A percentile compares a stretch with the other conserved stretches of the same genome.
Conservation (phyloP, 2,329 filamentous ascomycete genomes). For the Sclerotinia subarctica region DNA sequence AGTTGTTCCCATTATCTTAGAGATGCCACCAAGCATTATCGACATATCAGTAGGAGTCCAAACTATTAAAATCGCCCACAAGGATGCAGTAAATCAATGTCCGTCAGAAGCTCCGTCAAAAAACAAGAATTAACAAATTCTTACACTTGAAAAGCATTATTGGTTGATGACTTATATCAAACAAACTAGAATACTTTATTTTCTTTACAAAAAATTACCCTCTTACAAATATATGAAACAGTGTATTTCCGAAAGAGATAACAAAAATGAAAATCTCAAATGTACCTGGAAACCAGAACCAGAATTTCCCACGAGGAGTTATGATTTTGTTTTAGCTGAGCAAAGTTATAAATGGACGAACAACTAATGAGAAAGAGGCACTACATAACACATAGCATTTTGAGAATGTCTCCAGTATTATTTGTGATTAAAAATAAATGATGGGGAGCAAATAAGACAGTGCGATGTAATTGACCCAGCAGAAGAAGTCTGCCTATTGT, state of each 20-base stretch:
- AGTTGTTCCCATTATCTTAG: neutral
- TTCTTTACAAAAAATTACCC: neutral
- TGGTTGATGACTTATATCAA: neutral
- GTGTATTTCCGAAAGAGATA: neutral
- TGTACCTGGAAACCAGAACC: neutral
- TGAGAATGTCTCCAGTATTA: neutral
- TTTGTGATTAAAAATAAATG: neutral
- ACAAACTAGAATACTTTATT: neutral
- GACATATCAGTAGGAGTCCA: neutral
- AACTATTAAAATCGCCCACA: neutral
- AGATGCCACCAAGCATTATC: neutral
- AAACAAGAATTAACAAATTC: conserved; percentile 1
- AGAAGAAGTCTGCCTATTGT: neutral
- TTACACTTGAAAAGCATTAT: neutral
- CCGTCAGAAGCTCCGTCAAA: neutral
- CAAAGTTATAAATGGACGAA: neutral
- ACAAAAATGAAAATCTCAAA: neutral
- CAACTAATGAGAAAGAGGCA: neutral
- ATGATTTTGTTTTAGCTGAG: neutral
- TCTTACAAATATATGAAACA: neutral
- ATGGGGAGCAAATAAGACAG: neutral
- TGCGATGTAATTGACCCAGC: neutral
- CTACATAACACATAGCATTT: neutral
- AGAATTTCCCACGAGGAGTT: neutral
- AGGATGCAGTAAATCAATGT: neutral